Percentiles rank a stretch among this genome's conserved stretches.
These are phyloP conservation scores for Phytophthora aleatoria DNA, from an alignment of 352 stramenopile species.

Conservation along the genomic window DNA sequence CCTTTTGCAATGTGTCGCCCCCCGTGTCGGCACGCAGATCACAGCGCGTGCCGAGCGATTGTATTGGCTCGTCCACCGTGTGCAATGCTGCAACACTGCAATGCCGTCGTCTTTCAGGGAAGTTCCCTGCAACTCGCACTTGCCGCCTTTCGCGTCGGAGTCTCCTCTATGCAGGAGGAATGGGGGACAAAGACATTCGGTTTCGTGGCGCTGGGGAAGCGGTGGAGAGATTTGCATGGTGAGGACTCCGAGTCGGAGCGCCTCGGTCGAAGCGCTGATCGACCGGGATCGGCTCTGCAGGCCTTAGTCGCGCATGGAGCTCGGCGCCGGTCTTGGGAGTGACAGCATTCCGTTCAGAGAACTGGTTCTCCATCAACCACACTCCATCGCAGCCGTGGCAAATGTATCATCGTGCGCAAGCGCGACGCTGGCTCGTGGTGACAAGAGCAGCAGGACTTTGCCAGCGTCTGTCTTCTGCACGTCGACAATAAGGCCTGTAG, in stretches of 20 bases:
- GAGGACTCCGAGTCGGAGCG: conserved; percentile 1
- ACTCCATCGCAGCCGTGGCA: not conserved
- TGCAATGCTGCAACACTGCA: conserved; percentile 45
- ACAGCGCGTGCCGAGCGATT: conserved; percentile 20
- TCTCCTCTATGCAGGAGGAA: conserved; percentile 21
- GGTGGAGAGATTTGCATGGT: conserved; percentile 24
- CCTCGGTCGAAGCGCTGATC: conserved; percentile 5
- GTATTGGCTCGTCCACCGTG: conserved; percentile 33
- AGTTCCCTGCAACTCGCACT: conserved; percentile 20
- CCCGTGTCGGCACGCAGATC: conserved; percentile 9
- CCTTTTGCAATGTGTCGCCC: conserved; percentile 39
- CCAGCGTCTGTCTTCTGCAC: not conserved
- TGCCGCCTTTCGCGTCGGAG: conserved; percentile 32
- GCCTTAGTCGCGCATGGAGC: conserved; percentile 22
- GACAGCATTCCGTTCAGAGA: conserved; percentile 26
- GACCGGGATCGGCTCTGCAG: conserved; percentile 14
- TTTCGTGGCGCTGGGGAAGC: conserved; percentile 20
- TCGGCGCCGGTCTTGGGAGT: conserved; percentile 12
- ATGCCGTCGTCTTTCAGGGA: conserved; percentile 19
- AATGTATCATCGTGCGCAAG: conserved; percentile 10
- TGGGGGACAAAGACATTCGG: conserved; percentile 20
- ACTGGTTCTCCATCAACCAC: conserved; percentile 24
- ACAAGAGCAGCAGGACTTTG: not conserved
- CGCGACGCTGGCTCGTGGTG: not conserved
- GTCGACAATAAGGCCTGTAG: not conserved